phyloP scores from a whole-genome alignment of 345 rosid genomes.

The Hibiscus mutabilis region DNA sequence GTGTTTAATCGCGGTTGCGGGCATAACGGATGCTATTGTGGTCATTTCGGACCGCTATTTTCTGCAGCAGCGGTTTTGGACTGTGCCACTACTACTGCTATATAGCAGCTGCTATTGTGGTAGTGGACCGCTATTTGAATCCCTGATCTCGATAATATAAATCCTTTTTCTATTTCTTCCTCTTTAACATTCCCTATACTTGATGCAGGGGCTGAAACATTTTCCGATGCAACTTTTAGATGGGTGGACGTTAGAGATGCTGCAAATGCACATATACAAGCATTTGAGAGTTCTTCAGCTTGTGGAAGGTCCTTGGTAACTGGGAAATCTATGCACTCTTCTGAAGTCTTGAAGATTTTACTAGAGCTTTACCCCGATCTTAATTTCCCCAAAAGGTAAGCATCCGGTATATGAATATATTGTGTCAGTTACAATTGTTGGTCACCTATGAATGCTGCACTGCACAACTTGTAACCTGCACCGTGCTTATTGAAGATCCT shows the following conservation, averaged over 20 bases:
- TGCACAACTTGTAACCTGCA: neutral
- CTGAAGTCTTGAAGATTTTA: neutral
- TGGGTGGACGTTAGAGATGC: neutral
- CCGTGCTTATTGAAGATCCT: neutral
- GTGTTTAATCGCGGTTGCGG: too few relatives aligned
- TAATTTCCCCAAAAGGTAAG: neutral
- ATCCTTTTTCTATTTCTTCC: neutral
- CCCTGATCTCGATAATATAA: too few relatives aligned
- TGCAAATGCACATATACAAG: neutral
- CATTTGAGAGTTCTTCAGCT: neutral
- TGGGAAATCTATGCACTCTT: neutral
- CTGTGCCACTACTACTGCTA: too few relatives aligned
- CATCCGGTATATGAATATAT: neutral
- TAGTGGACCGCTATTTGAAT: too few relatives aligned
- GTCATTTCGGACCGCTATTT: too few relatives aligned
- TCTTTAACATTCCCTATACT: neutral
- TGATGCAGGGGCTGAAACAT: constrained; percentile 3
- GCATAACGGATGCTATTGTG: too few relatives aligned
- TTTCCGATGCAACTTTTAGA: neutral
- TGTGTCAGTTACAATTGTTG: neutral
- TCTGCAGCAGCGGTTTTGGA: too few relatives aligned
- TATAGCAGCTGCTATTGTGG: too few relatives aligned
- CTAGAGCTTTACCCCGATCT: neutral
- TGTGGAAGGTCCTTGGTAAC: neutral
- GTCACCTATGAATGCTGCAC: neutral